Evolutionary conservation across 352 stramenopile species (phyloP), one percentile per base, ranked within the genome.

Genomic region (Pythium vanterpoolii): DNA sequence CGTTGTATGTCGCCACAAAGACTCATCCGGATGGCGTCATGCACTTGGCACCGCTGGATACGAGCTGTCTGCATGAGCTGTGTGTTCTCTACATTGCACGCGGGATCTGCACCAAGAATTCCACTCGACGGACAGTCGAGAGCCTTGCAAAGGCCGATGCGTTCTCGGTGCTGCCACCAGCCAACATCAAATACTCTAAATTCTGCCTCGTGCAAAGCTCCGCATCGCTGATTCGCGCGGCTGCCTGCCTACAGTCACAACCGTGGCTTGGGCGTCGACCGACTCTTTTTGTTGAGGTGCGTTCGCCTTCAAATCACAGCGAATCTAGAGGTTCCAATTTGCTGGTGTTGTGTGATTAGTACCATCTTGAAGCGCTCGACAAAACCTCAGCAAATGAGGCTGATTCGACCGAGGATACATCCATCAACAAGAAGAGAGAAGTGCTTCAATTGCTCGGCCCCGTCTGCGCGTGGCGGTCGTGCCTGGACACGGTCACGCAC

Each of bases 381-480:
- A 21, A 19, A 8, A 34, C 34, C 3, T 9, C 26, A n/a, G 46
- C 18, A 39, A 27, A 39, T 9, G 28, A 1, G 38, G 45, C n/a
- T n/a, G 18, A 23, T 33, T 7, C 28, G 5, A 21, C 9, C 14
- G 26, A 9, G 27, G 42, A 24, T 1, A 31, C 27, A 23, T 21
- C 38, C 4, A 21, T 27, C 24, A 43, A 16, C 38, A 56, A 40
- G 18, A 46, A 24, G 38, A 24, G n/a, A 14, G 46, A 50, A 13
- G 44, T 40, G 19, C 24, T 56, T 16, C n/a, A 24, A 18, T 5
- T 56, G 14, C 46, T 64, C 5, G 47, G 45, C 5, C 27, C 56
- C 13, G 30, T 57, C 21, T 64, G 56, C 11, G 54, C 33, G 19
- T 64, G 56, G 56, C 56, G 56, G 14, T 64, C 56, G 14, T 64